Evolutionary conservation across 2,329 filamentous ascomycete genomes (phyloP).

Genomic region (Aspergillus sp.): DNA sequence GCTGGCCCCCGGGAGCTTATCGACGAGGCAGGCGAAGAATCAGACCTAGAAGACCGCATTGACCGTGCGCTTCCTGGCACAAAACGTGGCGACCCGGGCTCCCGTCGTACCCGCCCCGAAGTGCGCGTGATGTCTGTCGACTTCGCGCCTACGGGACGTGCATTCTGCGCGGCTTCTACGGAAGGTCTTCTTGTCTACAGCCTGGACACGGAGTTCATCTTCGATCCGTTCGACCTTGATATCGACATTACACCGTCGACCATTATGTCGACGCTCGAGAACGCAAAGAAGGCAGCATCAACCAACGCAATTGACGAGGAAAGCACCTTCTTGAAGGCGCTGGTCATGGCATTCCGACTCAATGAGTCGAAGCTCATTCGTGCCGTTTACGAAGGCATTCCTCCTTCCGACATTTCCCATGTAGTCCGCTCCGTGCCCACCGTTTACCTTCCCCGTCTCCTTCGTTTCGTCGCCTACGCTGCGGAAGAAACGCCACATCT

Average conservation of each 20-base stretch:
- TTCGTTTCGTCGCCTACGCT: slow-evolving; percentile 80
- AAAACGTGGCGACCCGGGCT: slow-evolving; percentile 76
- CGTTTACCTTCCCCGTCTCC: slow-evolving; percentile 75
- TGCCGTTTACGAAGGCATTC: slow-evolving; percentile 76
- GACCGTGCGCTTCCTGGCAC: slow-evolving; percentile 76
- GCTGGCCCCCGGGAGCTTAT: slow-evolving; percentile 77
- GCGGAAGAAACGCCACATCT: slow-evolving; percentile 87
- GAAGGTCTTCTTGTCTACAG: slow-evolving; percentile 93
- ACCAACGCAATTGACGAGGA: slow-evolving; percentile 54
- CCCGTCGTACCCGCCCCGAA: slow-evolving; percentile 66
- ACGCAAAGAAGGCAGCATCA: slow-evolving; percentile 26
- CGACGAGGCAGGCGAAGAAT: slow-evolving; percentile 79
- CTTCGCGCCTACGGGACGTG: slow-evolving; percentile 79
- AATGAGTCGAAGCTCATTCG: slow-evolving; percentile 77
- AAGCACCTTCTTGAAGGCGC: slow-evolving; percentile 74
- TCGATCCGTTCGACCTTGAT: slow-evolving; percentile 94
- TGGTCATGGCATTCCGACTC: slow-evolving; percentile 95
- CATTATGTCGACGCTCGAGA: slow-evolving; percentile 63
- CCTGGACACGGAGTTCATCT: slow-evolving; percentile 72
- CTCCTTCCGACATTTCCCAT: slow-evolving; percentile 63
- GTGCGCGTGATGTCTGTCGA: slow-evolving; percentile 76
- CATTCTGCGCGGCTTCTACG: slow-evolving; percentile 91
- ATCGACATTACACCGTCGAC: slow-evolving; percentile 85
- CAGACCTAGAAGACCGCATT: slow-evolving; percentile 75
- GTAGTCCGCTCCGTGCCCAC: slow-evolving; percentile 71